Evolutionary conservation across 306 rosid genomes (phyloP).

Genomic region (Canavalia gladiata): DNA sequence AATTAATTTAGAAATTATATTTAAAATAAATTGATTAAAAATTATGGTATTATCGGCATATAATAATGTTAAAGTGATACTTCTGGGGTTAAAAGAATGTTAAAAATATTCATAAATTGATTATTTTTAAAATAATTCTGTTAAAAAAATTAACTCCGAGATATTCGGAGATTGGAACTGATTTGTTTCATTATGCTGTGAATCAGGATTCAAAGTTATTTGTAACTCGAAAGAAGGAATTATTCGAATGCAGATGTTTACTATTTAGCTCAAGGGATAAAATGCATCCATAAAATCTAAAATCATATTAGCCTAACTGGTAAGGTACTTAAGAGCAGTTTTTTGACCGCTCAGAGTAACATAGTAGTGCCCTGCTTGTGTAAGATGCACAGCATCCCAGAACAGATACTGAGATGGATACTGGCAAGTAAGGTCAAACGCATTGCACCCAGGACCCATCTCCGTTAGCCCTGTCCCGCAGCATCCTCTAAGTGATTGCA

Average conservation of each 20-base stretch:
- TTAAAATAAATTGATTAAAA: no score
- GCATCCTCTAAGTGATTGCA: conserved; percentile 51
- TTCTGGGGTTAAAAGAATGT: no score
- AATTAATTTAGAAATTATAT: no score
- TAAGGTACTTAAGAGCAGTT: conserved; percentile 39
- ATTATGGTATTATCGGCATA: no score
- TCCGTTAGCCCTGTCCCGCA: conserved; percentile 65
- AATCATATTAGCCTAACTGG: conserved; percentile 20
- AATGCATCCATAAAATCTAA: not conserved
- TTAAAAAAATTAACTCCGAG: no score
- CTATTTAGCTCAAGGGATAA: not conserved
- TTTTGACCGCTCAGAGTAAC: conserved; percentile 13
- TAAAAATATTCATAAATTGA: no score
- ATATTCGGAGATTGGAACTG: no score
- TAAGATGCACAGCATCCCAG: conserved; percentile 62
- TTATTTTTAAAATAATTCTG: no score
- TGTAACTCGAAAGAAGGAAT: not conserved
- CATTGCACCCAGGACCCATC: conserved; percentile 53
- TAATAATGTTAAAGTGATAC: no score
- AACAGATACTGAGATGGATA: conserved; percentile 58
- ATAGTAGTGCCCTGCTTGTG: conserved; percentile 44
- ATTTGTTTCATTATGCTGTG: no score
- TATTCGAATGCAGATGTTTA: not conserved
- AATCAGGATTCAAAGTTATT: no score
- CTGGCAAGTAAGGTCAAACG: conserved; percentile 41